These are phyloP conservation scores for Monsonia emarginata DNA, from an alignment of 441 rosid species.

Conservation along the genomic window DNA sequence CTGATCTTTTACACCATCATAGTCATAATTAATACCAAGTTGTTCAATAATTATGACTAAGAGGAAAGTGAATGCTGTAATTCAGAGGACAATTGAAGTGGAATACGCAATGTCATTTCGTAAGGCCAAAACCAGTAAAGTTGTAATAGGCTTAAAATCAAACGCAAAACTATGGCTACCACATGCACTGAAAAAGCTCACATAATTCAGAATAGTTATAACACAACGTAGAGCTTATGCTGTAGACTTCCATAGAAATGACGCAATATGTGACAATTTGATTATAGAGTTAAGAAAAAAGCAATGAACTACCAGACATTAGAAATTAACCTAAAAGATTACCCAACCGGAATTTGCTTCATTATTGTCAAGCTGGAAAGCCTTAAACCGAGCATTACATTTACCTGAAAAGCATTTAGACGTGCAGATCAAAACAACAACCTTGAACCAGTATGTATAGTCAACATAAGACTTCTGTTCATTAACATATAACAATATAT, in stretches of 20 bases:
- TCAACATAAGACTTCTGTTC: neutral
- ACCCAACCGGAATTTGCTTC: slow-evolving; percentile 69
- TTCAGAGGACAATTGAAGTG: neutral
- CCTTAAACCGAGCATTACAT: slow-evolving; percentile 53
- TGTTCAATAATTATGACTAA: neutral
- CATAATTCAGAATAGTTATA: neutral
- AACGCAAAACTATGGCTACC: neutral
- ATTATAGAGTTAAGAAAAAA: neutral
- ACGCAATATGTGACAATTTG: neutral
- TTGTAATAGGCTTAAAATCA: neutral
- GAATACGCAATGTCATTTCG: neutral
- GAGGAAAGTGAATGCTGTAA: neutral
- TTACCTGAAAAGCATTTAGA: slow-evolving; percentile 30
- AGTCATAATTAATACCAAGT: neutral
- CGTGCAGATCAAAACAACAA: neutral
- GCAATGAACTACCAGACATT: slow-evolving; percentile 12
- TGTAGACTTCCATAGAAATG: neutral
- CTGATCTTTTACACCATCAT: neutral
- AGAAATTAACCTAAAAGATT: slow-evolving; percentile 30
- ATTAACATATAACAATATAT: neutral
- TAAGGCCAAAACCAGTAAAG: neutral
- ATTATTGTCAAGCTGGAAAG: slow-evolving; percentile 72
- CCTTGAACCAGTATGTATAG: neutral
- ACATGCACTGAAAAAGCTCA: neutral
- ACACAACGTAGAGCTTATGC: neutral